These are phyloP conservation scores for Aspergillus diversus DNA, from an alignment of 495 filamentous ascomycete species.

Conservation along the genomic window DNA sequence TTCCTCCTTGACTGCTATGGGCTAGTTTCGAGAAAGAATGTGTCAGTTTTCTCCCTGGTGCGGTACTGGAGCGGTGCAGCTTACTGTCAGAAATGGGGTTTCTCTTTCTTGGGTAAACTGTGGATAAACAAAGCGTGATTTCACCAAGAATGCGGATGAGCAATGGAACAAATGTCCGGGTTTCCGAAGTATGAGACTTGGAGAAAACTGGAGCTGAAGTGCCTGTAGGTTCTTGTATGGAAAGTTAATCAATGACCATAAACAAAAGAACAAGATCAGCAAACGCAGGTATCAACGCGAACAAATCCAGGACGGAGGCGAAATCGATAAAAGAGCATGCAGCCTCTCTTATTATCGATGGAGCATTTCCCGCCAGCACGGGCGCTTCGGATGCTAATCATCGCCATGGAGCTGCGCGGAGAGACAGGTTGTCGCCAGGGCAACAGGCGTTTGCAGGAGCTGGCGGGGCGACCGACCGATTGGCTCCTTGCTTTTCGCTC, in stretches of 20 bases:
- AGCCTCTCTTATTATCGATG: background rate
- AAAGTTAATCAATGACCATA: background rate
- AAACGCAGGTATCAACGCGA: constrained; percentile 1
- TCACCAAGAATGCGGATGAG: constrained; percentile 12
- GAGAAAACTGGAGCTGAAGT: background rate
- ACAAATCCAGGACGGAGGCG: background rate
- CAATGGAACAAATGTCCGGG: background rate
- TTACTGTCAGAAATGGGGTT: constrained; percentile 20
- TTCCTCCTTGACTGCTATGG: background rate
- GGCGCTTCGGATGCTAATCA: constrained; percentile 19
- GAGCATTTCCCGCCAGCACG: constrained; percentile 6
- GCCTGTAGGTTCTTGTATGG: background rate
- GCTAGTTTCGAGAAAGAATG: constrained; percentile 1
- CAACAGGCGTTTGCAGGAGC: constrained; percentile 29
- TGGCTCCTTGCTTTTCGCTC: constrained; percentile 23
- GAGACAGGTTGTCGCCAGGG: constrained; percentile 31
- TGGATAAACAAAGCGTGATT: constrained; percentile 16
- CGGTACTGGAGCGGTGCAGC: background rate
- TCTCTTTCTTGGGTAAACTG: background rate
- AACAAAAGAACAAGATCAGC: constrained; percentile 16
- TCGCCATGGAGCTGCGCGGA: constrained; percentile 24
- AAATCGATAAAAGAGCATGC: background rate
- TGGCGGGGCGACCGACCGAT: constrained; percentile 22
- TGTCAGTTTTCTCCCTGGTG: constrained; percentile 9
- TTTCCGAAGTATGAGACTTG: constrained; percentile 1